phyloP scores from a whole-genome alignment of 805 yeast species.

The Zygosaccharomyces siamensis region DNA sequence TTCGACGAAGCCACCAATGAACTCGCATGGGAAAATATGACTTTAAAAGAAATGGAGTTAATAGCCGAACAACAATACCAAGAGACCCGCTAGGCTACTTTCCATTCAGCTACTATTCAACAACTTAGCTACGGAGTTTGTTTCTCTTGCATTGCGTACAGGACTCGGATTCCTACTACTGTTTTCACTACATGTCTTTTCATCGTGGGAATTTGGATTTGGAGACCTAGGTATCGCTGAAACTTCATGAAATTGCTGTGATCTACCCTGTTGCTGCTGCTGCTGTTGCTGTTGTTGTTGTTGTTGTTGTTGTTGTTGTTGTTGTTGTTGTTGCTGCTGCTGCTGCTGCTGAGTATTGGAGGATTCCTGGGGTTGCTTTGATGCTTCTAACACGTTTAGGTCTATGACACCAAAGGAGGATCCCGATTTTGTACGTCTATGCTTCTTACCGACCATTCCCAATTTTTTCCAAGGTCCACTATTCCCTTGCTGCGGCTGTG shows the following conservation, averaged over 20 bases:
- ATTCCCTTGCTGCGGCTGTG: background rate
- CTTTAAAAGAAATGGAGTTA: slow-evolving; percentile 51
- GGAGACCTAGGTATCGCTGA: slow-evolving; percentile 3
- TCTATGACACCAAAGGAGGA: slow-evolving; percentile 32
- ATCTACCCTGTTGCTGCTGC: background rate
- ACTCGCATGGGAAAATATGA: slow-evolving; percentile 42
- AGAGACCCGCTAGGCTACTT: slow-evolving; percentile 10
- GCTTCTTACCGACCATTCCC: slow-evolving; percentile 18
- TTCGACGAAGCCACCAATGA: slow-evolving; percentile 36
- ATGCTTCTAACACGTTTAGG: slow-evolving; percentile 24
- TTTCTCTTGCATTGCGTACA: slow-evolving; percentile 6
- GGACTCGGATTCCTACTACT: slow-evolving; percentile 28
- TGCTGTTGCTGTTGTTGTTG: background rate
- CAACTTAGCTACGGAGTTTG: slow-evolving; percentile 13
- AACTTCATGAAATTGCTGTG: background rate
- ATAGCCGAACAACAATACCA: slow-evolving; percentile 49
- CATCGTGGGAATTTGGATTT: slow-evolving; percentile 15
- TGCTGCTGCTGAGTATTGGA: slow-evolving; percentile 3
- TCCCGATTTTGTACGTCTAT: slow-evolving; percentile 28
- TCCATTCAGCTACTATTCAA: slow-evolving; percentile 10
- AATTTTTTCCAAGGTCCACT: background rate
- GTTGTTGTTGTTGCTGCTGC: slow-evolving; percentile 1
- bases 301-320: background rate
- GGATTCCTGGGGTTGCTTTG: slow-evolving; percentile 8
- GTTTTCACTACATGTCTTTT: slow-evolving; percentile 32